phyloP scores from a whole-genome alignment of 805 yeast species.

The Candida sanyiensis region DNA sequence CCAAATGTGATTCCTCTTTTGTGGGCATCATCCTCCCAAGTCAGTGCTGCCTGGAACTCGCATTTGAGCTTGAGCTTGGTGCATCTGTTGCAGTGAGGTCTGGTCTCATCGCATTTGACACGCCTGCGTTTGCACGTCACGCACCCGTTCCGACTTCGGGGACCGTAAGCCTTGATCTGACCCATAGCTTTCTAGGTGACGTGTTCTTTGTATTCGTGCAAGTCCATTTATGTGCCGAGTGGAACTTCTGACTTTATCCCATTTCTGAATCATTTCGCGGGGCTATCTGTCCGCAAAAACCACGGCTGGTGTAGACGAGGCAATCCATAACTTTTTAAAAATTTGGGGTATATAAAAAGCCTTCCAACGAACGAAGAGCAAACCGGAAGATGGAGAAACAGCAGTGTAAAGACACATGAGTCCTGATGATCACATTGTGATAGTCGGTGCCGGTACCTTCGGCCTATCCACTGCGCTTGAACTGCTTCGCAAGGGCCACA shows the following conservation, averaged over 20 bases:
- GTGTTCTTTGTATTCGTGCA: not conserved
- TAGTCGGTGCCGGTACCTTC: constrained; percentile 41
- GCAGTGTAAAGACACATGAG: constrained; percentile 9
- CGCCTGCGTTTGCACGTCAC: constrained; percentile 44
- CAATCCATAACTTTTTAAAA: too few relatives aligned
- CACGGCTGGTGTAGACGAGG: too few relatives aligned
- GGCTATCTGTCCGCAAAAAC: too few relatives aligned
- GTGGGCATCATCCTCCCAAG: constrained; percentile 36
- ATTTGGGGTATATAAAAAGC: too few relatives aligned
- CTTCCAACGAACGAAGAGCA: not conserved
- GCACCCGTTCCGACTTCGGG: constrained; percentile 40
- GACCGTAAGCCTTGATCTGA: constrained; percentile 19
- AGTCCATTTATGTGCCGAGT: not conserved
- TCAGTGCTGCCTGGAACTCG: constrained; percentile 18
- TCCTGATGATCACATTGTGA: constrained; percentile 24
- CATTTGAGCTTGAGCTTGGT: constrained; percentile 22
- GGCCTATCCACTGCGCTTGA: constrained; percentile 39
- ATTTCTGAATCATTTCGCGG: too few relatives aligned
- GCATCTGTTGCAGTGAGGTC: constrained; percentile 31
- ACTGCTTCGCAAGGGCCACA: constrained; percentile 30
- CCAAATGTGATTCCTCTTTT: constrained; percentile 34
- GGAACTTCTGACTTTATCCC: too few relatives aligned
- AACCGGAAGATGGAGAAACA: not conserved
- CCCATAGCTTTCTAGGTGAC: constrained; percentile 16
- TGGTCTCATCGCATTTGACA: constrained; percentile 41